A percentile compares a stretch with the other conserved stretches of the same genome.
Conservation (phyloP, 768 basidiomycete genomes). For the Artomyces pyxidatus region DNA sequence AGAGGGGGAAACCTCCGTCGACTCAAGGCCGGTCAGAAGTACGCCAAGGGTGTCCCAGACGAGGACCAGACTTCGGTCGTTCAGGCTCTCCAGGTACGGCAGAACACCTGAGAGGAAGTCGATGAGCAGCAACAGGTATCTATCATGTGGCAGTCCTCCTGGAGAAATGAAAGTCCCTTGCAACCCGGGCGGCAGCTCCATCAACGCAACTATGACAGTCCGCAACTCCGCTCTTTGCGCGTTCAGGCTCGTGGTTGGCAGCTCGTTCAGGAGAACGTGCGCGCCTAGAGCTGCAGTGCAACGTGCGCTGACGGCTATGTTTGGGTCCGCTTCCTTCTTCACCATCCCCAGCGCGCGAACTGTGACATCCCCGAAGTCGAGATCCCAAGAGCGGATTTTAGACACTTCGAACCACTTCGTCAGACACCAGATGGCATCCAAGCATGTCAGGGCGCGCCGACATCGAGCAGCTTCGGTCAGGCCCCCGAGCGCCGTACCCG, state of each 20-base stretch:
- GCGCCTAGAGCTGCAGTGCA: constrained; percentile 6
- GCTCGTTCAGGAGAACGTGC: constrained; percentile 6
- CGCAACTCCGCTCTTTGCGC: background rate
- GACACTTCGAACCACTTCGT: constrained; percentile 7
- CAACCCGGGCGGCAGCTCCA: background rate
- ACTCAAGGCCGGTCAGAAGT: background rate
- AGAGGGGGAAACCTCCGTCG: too few species aligned
- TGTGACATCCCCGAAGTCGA: constrained; percentile 6
- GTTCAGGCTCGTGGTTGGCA: background rate
- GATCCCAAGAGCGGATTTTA: constrained; percentile 6
- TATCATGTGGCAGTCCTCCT: background rate
- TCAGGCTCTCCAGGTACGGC: background rate
- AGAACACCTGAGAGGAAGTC: background rate
- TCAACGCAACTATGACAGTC: background rate
- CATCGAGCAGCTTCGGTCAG: background rate
- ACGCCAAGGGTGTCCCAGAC: background rate
- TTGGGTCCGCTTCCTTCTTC: background rate
- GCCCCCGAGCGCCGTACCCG: background rate
- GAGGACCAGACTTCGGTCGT: background rate
- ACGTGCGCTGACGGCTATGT: background rate
- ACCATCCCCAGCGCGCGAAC: constrained; percentile 5
- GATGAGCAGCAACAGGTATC: background rate
- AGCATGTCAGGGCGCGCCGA: constrained; percentile 2
- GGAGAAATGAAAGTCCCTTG: background rate
- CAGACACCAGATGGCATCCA: constrained; percentile 5